Conservation (phyloP, 257 asterid genomes). For the Solanum phureja region DNA sequence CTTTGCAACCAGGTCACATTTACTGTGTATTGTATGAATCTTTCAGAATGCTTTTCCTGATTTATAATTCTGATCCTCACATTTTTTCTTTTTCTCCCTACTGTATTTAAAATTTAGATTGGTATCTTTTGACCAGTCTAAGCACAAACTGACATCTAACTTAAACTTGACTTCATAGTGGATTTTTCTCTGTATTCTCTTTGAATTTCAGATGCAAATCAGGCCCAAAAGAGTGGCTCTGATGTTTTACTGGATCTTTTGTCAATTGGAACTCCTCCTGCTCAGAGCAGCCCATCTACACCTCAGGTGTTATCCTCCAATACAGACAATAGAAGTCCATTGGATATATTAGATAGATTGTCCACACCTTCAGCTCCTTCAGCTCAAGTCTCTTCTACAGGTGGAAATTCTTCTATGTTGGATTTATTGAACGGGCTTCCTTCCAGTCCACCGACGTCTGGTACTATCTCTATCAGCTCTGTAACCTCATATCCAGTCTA, state of each 20-base stretch:
- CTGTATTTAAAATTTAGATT: neutral
- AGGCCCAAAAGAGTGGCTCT: conserved; percentile 46
- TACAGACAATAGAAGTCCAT: conserved; percentile 40
- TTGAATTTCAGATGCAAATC: conserved; percentile 45
- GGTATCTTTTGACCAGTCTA: neutral
- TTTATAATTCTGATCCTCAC: neutral
- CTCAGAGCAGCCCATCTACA: conserved; percentile 44
- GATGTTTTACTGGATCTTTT: conserved; percentile 78
- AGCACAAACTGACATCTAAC: neutral
- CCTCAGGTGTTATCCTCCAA: conserved; percentile 42
- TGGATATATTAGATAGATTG: conserved; percentile 40
- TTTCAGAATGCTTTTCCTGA: neutral
- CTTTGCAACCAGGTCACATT: conserved; percentile 49
- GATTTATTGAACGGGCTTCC: conserved; percentile 78
- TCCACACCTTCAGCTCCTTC: conserved; percentile 47
- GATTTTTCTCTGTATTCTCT: neutral
- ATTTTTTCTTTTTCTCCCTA: neutral
- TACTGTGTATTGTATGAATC: neutral
- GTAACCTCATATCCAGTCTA: conserved; percentile 3
- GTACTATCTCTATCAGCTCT: conserved; percentile 26
- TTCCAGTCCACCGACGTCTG: conserved; percentile 41
- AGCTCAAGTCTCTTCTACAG: conserved; percentile 28
- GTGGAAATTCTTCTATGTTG: conserved; percentile 63
- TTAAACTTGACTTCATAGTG: neutral
- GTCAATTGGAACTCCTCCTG: conserved; percentile 76